phyloP scores from a whole-genome alignment of 2,329 filamentous ascomycete species.

The Curvularia spicifera region DNA sequence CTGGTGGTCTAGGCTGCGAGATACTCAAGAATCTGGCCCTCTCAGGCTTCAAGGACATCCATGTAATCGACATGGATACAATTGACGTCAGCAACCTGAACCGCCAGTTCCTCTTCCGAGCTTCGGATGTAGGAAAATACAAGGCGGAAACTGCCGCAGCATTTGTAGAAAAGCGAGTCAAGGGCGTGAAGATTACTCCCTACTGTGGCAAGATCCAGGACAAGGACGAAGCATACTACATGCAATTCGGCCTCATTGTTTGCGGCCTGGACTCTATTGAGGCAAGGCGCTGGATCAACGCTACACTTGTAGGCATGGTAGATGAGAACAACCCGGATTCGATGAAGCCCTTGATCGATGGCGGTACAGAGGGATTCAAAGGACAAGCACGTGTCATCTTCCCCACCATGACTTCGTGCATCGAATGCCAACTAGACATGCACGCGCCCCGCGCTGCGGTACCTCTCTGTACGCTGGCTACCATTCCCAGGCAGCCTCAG shows the following conservation, averaged over 20 bases:
- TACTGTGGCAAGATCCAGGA: conserved; percentile 97
- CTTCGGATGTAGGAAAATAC: conserved; percentile 86
- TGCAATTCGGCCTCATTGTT: conserved; percentile 92
- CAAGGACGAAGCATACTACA: conserved; percentile 94
- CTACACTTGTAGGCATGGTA: conserved; percentile 88
- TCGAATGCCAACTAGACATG: conserved; percentile 98
- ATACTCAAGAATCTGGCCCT: conserved; percentile 95
- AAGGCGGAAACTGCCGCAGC: conserved; percentile 93
- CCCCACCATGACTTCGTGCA: conserved; percentile 91
- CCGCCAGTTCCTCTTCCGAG: conserved; percentile 93
- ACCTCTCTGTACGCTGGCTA: conserved; percentile 93
- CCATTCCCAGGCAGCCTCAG: conserved; percentile 94
- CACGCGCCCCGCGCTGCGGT: conserved; percentile 97
- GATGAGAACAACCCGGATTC: conserved; percentile 82
- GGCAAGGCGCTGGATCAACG: conserved; percentile 97
- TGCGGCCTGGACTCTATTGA: conserved; percentile 97
- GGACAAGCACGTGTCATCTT: conserved; percentile 92
- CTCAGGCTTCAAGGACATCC: conserved; percentile 94
- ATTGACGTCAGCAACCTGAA: conserved; percentile 99
- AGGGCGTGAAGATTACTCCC: conserved; percentile 89
- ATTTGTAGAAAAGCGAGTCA: conserved; percentile 89
- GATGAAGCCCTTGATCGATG: conserved; percentile 93
- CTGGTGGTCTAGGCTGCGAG: conserved; percentile 92
- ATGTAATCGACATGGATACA: conserved; percentile 99
- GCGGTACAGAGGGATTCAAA: conserved; percentile 98